Evolutionary conservation across 2,329 filamentous ascomycete species (phyloP), one percentile per base, ranked within the genome.

Genomic region (Penicillium vulpinum): DNA sequence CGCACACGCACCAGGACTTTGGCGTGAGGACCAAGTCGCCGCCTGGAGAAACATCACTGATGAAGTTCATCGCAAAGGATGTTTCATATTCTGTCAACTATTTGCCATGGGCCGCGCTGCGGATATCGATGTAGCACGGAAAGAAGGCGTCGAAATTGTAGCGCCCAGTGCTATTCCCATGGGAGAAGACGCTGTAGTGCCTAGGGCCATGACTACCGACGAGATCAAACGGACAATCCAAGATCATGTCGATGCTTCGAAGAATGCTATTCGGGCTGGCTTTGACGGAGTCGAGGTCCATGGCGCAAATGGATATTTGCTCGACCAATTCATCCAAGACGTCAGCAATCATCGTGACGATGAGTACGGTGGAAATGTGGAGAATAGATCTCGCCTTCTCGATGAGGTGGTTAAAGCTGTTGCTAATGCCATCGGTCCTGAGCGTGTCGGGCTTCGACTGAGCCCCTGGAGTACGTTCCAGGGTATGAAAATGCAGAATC

Each of bases 401-500:
- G 58, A 84, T 0, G 81, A 84, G 51, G 73, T 85, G 1, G 77
- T 77, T 33, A 70, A 74, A 33, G 63, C 75, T 43, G 62, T 82
- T 2, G 69, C 70, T 1, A 61, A 69, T 21, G 73, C 72, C 0
- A 66, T 83, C 0, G 81, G 81, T 0, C 60, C 72, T 3, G 70
- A 79, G 0, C 73, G 72, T 3, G 54, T 78, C 9, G 77, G 70
- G 4, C 73, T 80, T 22, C 73, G 79, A 1, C 56, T 85, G 10
- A 77, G 76, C 15, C 73, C 61, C 8, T 83, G 51, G 58, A 65
- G 61, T 41, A 53, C 43, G 1, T 74, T 67, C 55, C 68, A 74
- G 45, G 71, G 60, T 10, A 74, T 89, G 85, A 74, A 75, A 29
- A 87, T 87, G 83, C 60, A 71, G 0, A 78, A 89, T 46, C 85